Base-by-base conservation (phyloP, 306 rosid species). In the Rubus parviflorus region DNA sequence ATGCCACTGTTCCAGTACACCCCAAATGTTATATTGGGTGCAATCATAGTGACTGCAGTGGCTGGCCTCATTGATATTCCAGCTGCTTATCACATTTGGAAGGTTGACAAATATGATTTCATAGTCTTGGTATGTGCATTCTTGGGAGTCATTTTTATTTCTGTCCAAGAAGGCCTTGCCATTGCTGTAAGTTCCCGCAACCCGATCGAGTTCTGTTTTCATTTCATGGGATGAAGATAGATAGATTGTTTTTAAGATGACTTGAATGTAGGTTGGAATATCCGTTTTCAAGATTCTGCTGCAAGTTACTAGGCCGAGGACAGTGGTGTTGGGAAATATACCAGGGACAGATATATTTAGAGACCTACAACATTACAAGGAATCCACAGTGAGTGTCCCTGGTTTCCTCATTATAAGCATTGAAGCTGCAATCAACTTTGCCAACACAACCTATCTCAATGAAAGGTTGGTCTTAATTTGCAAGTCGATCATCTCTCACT, bases 1-100 rank as follows among this genome's bases (percentile, higher is more conserved):
- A 95, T 95, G 99, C 99, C 97, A 45, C 80, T 95, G 75, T 95
- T 95, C 83, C 90, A 95, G 16, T 92, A 90, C 84, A 92, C 99
- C 0, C 99, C 99, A 5, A 95, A 95, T 77, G 96, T 92, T 30
- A 91, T 92, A 19, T 67, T 95, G 79, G 97, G 96, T 0, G 93
- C 99, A 14, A 92, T 95, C 83, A 95, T 95, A 23, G 96, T 95
- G 82, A 80, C 97, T 1, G 99, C 99, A 2, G 99, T 95, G 7
- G 69, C 90, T 19, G 97, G 99, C 60, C 99, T 95, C 77, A 79
- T 95, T 62, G 99, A 95, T 52, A 4, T 95, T 43, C 97, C 97
- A 3, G 89, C 97, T 40, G 99, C 99, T 19, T 75, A 54, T 54
- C 60, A 65, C 88, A 82, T 95, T 73, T 91, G 97, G 96, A 92